Evolutionary conservation across 805 yeast genomes (phyloP).

Genomic region (Candida maesae): DNA sequence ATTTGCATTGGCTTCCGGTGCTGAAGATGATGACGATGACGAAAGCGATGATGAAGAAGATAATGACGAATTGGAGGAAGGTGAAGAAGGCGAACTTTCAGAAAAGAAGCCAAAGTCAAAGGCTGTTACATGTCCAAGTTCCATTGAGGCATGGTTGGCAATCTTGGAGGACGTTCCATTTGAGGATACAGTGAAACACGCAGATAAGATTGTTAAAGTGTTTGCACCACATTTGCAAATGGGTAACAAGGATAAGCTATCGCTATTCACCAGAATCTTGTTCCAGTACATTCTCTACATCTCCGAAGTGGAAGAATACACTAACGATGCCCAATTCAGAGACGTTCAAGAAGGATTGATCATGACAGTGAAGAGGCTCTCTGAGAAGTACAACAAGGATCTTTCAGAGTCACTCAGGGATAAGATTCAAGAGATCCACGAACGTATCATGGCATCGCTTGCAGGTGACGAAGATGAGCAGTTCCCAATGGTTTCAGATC

Average conservation of each 20-base stretch:
- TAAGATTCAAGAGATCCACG: slow-evolving; percentile 52
- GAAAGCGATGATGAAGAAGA: slow-evolving; percentile 32
- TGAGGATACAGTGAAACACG: slow-evolving; percentile 41
- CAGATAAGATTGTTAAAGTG: slow-evolving; percentile 52
- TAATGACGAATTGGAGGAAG: slow-evolving; percentile 30
- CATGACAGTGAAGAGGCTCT: slow-evolving; percentile 47
- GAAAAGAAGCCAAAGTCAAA: slow-evolving; percentile 12
- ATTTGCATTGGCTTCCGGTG: slow-evolving; percentile 37
- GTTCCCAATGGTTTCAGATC: slow-evolving; percentile 47
- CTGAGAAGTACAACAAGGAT: slow-evolving; percentile 61
- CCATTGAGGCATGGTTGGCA: slow-evolving; percentile 39
- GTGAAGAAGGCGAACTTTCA: slow-evolving; percentile 4
- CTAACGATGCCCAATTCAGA: slow-evolving; percentile 34
- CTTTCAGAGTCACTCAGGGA: slow-evolving; percentile 61
- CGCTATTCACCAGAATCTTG: slow-evolving; percentile 56
- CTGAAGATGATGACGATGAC: slow-evolving; percentile 8
- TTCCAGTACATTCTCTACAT: slow-evolving; percentile 57
- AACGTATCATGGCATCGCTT: slow-evolving; percentile 36
- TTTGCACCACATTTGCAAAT: slow-evolving; percentile 75
- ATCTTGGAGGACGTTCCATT: slow-evolving; percentile 33
- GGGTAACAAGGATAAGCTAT: slow-evolving; percentile 78
- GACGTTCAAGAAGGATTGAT: slow-evolving; percentile 41
- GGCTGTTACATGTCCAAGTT: slow-evolving; percentile 42
- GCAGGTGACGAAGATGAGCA: slow-evolving; percentile 28
- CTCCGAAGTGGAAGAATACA: slow-evolving; percentile 34